Conservation (phyloP, 176 grass and related monocot species). For the Poa pratensis region DNA sequence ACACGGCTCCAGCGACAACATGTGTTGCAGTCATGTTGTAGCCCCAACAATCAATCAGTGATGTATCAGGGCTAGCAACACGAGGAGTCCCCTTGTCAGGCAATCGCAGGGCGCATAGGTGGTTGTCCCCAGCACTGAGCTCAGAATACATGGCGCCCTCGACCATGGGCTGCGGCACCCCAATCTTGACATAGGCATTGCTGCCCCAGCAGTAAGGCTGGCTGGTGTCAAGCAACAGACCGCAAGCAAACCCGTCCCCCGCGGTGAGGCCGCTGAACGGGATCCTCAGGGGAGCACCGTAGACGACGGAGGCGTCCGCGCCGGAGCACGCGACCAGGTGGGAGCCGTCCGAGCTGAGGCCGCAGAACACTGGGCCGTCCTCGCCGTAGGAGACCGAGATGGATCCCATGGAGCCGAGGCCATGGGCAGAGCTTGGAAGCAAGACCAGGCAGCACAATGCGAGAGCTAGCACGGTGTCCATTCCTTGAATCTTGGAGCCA, state of each 20-base stretch:
- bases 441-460: constrained; percentile 42
- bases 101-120: constrained; percentile 74
- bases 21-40: constrained; percentile 94
- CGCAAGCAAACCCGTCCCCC: constrained; percentile 89
- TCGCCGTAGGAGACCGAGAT: constrained; percentile 92
- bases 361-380: constrained; percentile 93
- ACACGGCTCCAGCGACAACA: constrained; percentile 49
- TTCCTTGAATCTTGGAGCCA: constrained; percentile 42
- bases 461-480: constrained; percentile 26
- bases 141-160: constrained; percentile 76
- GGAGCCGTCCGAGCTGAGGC: constrained; percentile 80
- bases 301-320: constrained; percentile 85
- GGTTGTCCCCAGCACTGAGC: constrained; percentile 91
- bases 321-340: constrained; percentile 83
- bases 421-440: constrained; percentile 38
- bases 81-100: constrained; percentile 36
- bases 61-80: constrained; percentile 35
- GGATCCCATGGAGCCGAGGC: constrained; percentile 95
- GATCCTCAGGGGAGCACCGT: constrained; percentile 74
- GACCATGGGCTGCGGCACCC: constrained; percentile 92
- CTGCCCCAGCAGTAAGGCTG: constrained; percentile 99
- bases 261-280: constrained; percentile 81
- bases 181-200: constrained; percentile 91
- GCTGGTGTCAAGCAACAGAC: constrained; percentile 74
- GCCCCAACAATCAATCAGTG: constrained; percentile 92